Conservation (phyloP, 1,139 yeast species). For the Lodderomyces elongisporus region DNA sequence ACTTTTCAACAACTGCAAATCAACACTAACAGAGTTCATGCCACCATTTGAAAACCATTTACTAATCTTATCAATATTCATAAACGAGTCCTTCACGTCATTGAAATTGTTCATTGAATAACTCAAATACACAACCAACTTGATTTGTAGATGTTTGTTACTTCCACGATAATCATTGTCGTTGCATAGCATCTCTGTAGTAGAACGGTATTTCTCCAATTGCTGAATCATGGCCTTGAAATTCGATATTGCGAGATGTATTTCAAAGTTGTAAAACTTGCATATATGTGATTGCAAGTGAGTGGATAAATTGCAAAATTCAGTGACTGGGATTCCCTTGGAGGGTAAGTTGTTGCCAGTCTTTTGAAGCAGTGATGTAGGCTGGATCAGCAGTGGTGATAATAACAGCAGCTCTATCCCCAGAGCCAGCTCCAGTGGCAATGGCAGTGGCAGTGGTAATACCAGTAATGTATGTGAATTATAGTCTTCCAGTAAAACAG, state of each 20-base stretch:
- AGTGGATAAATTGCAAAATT: not conserved
- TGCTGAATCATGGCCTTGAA: slow-evolving; percentile 12
- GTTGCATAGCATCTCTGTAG: slow-evolving; percentile 22
- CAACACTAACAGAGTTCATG: slow-evolving; percentile 10
- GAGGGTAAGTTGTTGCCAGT: no score
- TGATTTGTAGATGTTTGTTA: slow-evolving; percentile 15
- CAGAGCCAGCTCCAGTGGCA: not conserved
- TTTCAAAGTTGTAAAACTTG: slow-evolving; percentile 9
- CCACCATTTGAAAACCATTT: slow-evolving; percentile 9
- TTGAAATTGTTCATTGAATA: slow-evolving; percentile 12
- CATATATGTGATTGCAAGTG: slow-evolving; percentile 3
- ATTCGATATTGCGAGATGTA: slow-evolving; percentile 7
- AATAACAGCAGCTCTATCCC: slow-evolving; percentile 1
- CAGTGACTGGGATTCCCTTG: not conserved
- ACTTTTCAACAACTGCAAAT: slow-evolving; percentile 8
- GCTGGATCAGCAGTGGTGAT: no score
- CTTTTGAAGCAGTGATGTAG: no score
- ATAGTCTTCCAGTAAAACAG: no score
- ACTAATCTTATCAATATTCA: slow-evolving; percentile 11
- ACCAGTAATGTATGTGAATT: no score
- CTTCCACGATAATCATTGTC: slow-evolving; percentile 17
- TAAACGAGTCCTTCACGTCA: slow-evolving; percentile 14
- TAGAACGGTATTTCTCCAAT: slow-evolving; percentile 11
- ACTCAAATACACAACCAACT: slow-evolving; percentile 11
- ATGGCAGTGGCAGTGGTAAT: no score